Evolutionary conservation across 768 basidiomycete species (phyloP).

Genomic region (Leccinum truebloodii): DNA sequence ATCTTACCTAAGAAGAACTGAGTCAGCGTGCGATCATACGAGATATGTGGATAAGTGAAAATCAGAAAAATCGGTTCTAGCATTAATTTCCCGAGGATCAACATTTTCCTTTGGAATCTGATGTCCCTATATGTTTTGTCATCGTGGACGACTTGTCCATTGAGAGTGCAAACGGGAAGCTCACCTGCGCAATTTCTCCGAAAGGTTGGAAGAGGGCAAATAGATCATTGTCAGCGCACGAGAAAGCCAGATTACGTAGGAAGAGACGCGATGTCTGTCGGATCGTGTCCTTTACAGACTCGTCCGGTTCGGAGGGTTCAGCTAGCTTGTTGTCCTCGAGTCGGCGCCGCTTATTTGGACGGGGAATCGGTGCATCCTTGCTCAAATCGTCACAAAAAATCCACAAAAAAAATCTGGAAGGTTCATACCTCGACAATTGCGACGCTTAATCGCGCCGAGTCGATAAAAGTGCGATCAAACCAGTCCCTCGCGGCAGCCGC

Average conservation of each 20-base stretch:
- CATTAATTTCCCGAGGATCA: conserved; percentile 46
- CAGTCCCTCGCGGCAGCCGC: conserved; percentile 75
- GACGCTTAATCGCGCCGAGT: conserved; percentile 74
- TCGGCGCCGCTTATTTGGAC: conserved; percentile 71
- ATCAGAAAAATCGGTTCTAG: conserved; percentile 46
- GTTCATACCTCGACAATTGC: conserved; percentile 66
- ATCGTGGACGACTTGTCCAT: conserved; percentile 30
- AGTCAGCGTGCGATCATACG: conserved; percentile 6
- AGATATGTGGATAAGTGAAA: background rate
- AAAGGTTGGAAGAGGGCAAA: conserved; percentile 60
- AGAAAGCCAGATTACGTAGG: conserved; percentile 92
- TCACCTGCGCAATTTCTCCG: conserved; percentile 79
- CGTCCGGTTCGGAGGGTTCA: conserved; percentile 21
- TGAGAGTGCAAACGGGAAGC: conserved; percentile 19
- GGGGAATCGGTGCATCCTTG: conserved; percentile 65
- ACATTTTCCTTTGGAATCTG: conserved; percentile 43
- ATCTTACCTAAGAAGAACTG: conserved; percentile 14
- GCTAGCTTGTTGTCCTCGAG: conserved; percentile 26
- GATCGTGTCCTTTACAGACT: conserved; percentile 51
- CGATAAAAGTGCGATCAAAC: conserved; percentile 85
- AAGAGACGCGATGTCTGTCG: conserved; percentile 80
- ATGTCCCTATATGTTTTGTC: conserved; percentile 50
- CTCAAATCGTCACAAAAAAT: conserved; percentile 4
- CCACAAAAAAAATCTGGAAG: background rate
- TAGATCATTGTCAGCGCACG: conserved; percentile 74